A percentile compares a stretch with the other conserved stretches of the same genome.
Conservation (phyloP, 768 basidiomycete species). For the Hemileccinum impolitum region DNA sequence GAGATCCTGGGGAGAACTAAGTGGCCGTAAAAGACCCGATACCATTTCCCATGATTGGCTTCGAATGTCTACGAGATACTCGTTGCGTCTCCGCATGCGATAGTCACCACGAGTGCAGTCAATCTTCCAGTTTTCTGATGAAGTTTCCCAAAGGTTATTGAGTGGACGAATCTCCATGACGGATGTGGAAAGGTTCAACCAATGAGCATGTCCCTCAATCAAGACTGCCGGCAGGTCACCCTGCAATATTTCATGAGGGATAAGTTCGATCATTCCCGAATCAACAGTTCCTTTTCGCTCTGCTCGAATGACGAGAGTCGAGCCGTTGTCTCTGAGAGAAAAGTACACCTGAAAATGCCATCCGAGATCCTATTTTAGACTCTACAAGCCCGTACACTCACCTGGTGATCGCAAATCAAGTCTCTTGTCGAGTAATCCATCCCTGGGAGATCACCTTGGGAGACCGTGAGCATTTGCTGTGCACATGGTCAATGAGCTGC, state of each 20-base stretch:
- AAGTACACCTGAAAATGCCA: not conserved
- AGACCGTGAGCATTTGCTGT: constrained; percentile 21
- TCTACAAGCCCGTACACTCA: not conserved
- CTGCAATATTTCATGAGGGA: constrained; percentile 16
- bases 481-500: not conserved
- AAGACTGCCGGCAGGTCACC: constrained; percentile 12
- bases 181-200: constrained; percentile 23
- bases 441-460: constrained; percentile 23
- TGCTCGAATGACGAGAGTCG: constrained; percentile 15
- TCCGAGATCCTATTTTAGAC: not conserved
- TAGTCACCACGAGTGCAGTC: not conserved
- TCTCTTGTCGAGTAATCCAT: constrained; percentile 26
- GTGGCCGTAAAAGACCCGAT: constrained; percentile 8
- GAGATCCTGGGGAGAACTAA: constrained; percentile 13
- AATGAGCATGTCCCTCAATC: constrained; percentile 19
- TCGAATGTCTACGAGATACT: constrained; percentile 23
- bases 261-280: constrained; percentile 12
- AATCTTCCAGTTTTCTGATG: constrained; percentile 21
- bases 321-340: constrained; percentile 21
- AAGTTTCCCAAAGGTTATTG: constrained; percentile 15
- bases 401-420: constrained; percentile 16
- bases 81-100: not conserved
- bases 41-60: constrained; percentile 25
- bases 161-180: constrained; percentile 27
- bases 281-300: not conserved